Percentiles rank a stretch among this genome's conserved stretches.
phyloP scores from a whole-genome alignment of 139 green algal species.

The Parachlorella kessleri region DNA sequence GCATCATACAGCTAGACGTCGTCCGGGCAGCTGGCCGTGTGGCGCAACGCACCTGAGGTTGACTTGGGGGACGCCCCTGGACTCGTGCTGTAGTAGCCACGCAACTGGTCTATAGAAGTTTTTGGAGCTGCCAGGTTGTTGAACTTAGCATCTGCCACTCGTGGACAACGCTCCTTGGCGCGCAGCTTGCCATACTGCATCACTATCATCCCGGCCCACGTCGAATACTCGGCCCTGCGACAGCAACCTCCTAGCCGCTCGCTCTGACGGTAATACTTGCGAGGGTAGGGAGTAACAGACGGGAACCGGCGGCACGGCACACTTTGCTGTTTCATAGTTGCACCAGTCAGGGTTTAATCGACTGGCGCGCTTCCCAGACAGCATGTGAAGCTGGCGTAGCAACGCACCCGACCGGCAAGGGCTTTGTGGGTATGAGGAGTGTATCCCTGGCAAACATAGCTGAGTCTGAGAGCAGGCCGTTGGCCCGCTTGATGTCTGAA shows the following conservation, averaged over 20 bases:
- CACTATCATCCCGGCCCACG: conserved; percentile 67
- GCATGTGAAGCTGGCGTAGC: neutral
- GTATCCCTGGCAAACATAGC: conserved; percentile 76
- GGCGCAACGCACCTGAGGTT: conserved; percentile 2
- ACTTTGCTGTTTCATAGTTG: too few species aligned
- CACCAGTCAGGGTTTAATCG: too few species aligned
- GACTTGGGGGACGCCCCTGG: conserved; percentile 20
- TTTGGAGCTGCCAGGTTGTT: conserved; percentile 3
- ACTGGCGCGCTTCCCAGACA: neutral
- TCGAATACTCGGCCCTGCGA: conserved; percentile 54
- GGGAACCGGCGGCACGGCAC: too few species aligned
- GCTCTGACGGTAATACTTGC: too few species aligned
- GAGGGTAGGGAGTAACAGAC: too few species aligned
- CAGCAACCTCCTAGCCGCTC: too few species aligned
- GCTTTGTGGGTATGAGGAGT: conserved; percentile 73
- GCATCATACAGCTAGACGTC: neutral
- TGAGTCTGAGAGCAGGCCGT: conserved; percentile 81
- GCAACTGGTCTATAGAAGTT: conserved; percentile 40
- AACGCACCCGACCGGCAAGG: conserved; percentile 67
- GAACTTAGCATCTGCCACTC: neutral
- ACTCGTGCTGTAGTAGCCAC: conserved; percentile 47
- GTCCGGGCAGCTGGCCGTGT: neutral
- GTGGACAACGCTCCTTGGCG: neutral
- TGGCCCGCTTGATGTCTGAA: conserved; percentile 84
- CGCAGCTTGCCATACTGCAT: conserved; percentile 50